These are phyloP conservation scores for Nicotiana undulata DNA, from an alignment of 257 asterid genomes.

Conservation along the genomic window DNA sequence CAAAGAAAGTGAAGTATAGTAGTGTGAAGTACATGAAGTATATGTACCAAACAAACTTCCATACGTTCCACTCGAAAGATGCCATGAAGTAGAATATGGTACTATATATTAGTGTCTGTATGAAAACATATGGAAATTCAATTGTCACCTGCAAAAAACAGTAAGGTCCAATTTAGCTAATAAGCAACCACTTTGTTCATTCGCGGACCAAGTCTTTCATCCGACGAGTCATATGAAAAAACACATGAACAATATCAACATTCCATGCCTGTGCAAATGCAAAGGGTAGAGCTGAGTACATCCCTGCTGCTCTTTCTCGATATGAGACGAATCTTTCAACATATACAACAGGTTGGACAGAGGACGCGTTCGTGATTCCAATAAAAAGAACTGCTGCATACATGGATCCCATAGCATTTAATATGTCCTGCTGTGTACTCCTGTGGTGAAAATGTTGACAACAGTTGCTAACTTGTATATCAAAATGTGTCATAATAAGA, in stretches of 20 bases:
- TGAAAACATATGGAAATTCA: constrained; percentile 66
- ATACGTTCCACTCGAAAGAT: constrained; percentile 57
- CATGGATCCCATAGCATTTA: constrained; percentile 97
- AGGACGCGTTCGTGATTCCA: constrained; percentile 73
- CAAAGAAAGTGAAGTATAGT: constrained; percentile 77
- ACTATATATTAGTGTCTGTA: constrained; percentile 68
- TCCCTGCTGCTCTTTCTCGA: constrained; percentile 92
- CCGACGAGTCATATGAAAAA: background rate
- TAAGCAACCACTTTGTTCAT: background rate
- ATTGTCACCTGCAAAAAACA: constrained; percentile 51
- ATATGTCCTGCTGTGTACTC: constrained; percentile 67
- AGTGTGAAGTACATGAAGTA: constrained; percentile 71
- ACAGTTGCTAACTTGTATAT: background rate
- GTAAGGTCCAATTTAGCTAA: background rate
- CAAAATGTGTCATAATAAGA: background rate
- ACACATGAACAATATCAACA: background rate
- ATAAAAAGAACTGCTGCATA: constrained; percentile 81
- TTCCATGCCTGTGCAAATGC: constrained; percentile 75
- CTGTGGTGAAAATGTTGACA: constrained; percentile 26
- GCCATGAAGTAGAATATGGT: constrained; percentile 76
- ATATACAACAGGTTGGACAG: constrained; percentile 78
- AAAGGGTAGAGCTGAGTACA: constrained; percentile 89
- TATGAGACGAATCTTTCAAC: constrained; percentile 72
- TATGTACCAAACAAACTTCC: constrained; percentile 71
- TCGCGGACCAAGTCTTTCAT: background rate